Evolutionary conservation across 305 asterid genomes (phyloP).

Genomic region (Nicotiana rustica): DNA sequence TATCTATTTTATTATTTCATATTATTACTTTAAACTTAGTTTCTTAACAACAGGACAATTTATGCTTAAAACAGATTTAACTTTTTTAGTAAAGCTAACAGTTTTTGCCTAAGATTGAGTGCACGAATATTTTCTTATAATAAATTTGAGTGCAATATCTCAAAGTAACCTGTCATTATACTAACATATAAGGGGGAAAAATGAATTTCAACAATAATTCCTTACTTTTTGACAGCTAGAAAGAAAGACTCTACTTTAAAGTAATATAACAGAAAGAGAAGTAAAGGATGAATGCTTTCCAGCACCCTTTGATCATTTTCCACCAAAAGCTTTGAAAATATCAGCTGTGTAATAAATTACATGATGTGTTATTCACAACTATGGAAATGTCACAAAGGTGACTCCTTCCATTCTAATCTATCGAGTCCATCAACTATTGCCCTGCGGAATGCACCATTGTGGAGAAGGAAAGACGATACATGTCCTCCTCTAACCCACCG

Average conservation of each 20-base stretch:
- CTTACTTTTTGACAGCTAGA: not conserved
- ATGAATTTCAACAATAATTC: not conserved
- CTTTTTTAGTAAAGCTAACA: not conserved
- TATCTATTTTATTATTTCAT: too few relatives aligned
- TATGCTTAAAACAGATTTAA: not conserved
- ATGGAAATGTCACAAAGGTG: constrained; percentile 49
- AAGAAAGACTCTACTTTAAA: constrained; percentile 1
- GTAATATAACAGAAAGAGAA: constrained; percentile 10
- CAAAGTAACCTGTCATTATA: not conserved
- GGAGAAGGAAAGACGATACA: constrained; percentile 89
- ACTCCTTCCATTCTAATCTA: constrained; percentile 84
- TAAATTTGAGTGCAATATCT: not conserved
- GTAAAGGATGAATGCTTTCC: constrained; percentile 13
- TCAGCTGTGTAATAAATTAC: constrained; percentile 30
- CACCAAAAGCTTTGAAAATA: constrained; percentile 7
- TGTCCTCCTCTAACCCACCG: constrained; percentile 98
- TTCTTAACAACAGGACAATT: not conserved
- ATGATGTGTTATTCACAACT: constrained; percentile 34
- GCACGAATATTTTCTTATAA: not conserved
- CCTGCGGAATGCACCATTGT: constrained; percentile 75
- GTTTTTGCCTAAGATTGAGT: not conserved
- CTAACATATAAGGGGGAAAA: not conserved
- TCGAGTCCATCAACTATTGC: constrained; percentile 86
- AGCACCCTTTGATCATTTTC: not conserved
- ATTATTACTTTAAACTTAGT: too few relatives aligned